These are phyloP conservation scores for Graphiopsis chlorocephala DNA, from an alignment of 2,329 filamentous ascomycete species.

Conservation along the genomic window DNA sequence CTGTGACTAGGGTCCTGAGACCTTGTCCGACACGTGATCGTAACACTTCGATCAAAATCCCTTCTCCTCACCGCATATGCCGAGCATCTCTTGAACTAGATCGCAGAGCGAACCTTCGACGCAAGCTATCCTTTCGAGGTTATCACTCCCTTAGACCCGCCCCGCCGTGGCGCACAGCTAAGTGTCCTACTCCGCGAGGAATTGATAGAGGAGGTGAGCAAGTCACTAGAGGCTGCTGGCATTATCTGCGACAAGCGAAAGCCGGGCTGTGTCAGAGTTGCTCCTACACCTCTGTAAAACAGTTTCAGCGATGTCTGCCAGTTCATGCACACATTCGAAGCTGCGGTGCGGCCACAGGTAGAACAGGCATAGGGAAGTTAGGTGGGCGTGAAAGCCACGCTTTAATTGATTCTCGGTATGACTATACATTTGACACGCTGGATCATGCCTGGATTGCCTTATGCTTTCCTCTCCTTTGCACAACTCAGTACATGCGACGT, in stretches of 20 bases:
- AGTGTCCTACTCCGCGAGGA: conserved; percentile 68
- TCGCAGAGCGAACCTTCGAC: conserved; percentile 22
- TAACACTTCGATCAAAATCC: conserved; percentile 56
- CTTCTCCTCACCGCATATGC: conserved; percentile 73
- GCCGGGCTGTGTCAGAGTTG: conserved; percentile 79
- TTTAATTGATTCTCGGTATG: not conserved
- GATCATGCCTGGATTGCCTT: too few species aligned
- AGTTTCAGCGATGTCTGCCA: conserved; percentile 69
- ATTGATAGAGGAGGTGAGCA: conserved; percentile 66
- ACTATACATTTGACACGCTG: not conserved
- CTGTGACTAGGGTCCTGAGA: too few species aligned
- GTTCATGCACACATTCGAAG: conserved; percentile 56
- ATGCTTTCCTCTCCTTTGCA: too few species aligned
- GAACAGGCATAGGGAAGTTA: not conserved
- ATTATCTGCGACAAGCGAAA: conserved; percentile 80
- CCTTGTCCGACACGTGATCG: too few species aligned
- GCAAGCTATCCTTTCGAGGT: conserved; percentile 41
- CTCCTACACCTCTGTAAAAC: conserved; percentile 82
- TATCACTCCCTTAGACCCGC: conserved; percentile 68
- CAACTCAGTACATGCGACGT: too few species aligned
- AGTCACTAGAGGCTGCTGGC: conserved; percentile 62
- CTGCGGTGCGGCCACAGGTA: conserved; percentile 32
- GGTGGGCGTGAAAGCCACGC: not conserved
- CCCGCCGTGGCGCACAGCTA: conserved; percentile 72
- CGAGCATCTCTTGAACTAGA: conserved; percentile 58